Base-by-base conservation (phyloP, 164 flowering plant genomes). In the Kingdonia uniflora region DNA sequence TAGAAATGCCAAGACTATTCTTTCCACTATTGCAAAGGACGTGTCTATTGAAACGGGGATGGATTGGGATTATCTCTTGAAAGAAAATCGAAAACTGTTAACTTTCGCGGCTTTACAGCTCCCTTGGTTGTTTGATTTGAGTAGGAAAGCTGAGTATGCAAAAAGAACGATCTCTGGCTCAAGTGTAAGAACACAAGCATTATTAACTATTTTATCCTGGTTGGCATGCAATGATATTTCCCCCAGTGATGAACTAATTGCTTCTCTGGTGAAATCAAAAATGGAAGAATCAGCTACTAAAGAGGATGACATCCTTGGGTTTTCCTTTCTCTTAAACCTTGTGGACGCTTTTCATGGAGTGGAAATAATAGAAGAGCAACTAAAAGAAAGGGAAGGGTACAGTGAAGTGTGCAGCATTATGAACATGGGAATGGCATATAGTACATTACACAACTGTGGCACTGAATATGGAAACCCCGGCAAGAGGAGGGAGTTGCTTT, bases 351-450 rank as follows among this genome's bases (percentile, higher is more conserved):
- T 81, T 68, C 73, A 66, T 75, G 99, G 96, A 22, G 92, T 84
- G 49, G 82, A 76, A 74, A 53, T 86, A 52, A 82, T 92, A 50
- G 99, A 92, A 73, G 84, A 81, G 56, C 87, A 82, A 56, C 74
- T 92, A 55, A 79, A 59, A 56, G 55, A 37, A 42, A 80, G 97
- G 73, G 64, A 69, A 41, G 71, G 70, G 42, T 86, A 92, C 64
- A 69, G 64, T 56, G 91, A 86, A 67, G 74, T 78, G 42, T 71
- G 71, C 57, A 81, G 81, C 72, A 83, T 88, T 23, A 84, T 82
- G 91, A 81, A 76, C 66, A 70, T 86, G 44, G 99, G 99, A 45
- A 78, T 92, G 89, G 64, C 61, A n/a, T 92, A 88, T 69, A 74
- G 97, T 71, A 66, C 71, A 42, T 55, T 92, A 51, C 85, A 92